A percentile compares a stretch with the other conserved stretches of the same genome.
phyloP scores from a whole-genome alignment of 2,329 filamentous ascomycete species.

The Akanthomyces dipterigenus region DNA sequence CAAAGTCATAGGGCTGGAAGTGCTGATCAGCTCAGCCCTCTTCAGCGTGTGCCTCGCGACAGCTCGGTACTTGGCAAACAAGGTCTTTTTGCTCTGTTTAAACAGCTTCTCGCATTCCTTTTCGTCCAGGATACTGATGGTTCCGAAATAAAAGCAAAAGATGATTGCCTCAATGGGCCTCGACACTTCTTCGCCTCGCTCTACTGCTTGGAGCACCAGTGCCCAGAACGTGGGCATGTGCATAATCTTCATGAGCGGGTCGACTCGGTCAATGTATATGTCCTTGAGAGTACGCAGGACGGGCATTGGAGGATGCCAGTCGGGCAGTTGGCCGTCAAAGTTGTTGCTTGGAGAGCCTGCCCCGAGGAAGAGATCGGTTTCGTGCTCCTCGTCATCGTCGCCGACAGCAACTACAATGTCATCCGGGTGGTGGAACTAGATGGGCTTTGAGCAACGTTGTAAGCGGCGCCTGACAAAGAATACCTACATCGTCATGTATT shows the following conservation, averaged over 20 bases:
- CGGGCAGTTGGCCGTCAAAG: not conserved
- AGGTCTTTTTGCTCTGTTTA: conserved; percentile 22
- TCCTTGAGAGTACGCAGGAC: conserved; percentile 7
- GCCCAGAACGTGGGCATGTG: conserved; percentile 28
- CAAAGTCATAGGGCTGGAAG: conserved; percentile 26
- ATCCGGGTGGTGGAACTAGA: conserved; percentile 6
- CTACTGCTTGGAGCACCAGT: not conserved
- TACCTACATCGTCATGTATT: conserved; percentile 56
- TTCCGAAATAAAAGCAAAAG: conserved; percentile 33
- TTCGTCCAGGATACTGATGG: conserved; percentile 25
- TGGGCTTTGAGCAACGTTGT: not conserved
- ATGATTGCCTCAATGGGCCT: conserved; percentile 34
- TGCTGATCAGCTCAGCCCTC: conserved; percentile 31
- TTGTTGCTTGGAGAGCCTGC: not conserved
- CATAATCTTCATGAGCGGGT: conserved; percentile 32
- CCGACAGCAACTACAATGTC: not conserved
- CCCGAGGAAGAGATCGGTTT: conserved; percentile 2
- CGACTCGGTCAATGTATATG: conserved; percentile 29
- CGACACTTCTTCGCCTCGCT: conserved; percentile 13
- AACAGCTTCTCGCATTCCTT: conserved; percentile 23
- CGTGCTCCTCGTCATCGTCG: not conserved
- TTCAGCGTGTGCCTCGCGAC: conserved; percentile 27
- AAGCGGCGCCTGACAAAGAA: not conserved
- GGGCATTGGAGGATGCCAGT: not conserved
- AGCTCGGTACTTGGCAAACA: conserved; percentile 22